Conservation (phyloP, 2,329 filamentous ascomycete genomes). For the Botrytis pseudocinerea region DNA sequence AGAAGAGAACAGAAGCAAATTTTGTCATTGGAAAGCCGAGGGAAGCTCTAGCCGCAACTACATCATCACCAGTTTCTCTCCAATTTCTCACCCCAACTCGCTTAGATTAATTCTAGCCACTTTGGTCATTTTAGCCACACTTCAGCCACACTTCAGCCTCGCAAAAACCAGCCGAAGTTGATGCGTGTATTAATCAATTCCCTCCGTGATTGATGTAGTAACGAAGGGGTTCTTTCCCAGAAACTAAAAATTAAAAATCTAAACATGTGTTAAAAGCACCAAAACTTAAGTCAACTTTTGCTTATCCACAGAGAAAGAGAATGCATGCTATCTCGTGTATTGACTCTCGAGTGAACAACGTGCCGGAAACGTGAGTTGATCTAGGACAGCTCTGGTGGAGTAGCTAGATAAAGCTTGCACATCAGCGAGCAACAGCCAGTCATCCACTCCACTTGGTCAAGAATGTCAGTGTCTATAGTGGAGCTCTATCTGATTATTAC, state of each 20-base stretch:
- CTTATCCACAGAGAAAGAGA: background rate
- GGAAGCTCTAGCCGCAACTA: slow-evolving; percentile 12
- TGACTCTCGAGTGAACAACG: background rate
- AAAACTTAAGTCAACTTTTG: background rate
- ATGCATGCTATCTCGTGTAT: background rate
- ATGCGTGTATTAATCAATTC: background rate
- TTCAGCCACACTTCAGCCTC: background rate
- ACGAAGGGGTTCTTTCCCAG: background rate
- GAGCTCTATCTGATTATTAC: background rate
- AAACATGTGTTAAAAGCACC: background rate
- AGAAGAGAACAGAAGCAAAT: slow-evolving; percentile 9
- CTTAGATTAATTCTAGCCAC: background rate
- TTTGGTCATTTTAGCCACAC: background rate
- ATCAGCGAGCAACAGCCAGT: background rate
- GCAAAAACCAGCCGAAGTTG: background rate
- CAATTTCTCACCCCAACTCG: slow-evolving; percentile 7
- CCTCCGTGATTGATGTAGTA: background rate
- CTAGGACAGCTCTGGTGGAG: background rate
- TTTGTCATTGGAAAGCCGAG: slow-evolving; percentile 7
- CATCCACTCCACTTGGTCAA: background rate
- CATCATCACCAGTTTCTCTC: slow-evolving; percentile 6
- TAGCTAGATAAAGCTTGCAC: background rate
- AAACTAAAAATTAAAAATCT: background rate
- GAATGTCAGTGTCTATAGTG: background rate
- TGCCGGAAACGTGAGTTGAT: background rate